Base-by-base conservation (phyloP, 2,329 filamentous ascomycete species). In the Cordyceps fumosorosea region DNA sequence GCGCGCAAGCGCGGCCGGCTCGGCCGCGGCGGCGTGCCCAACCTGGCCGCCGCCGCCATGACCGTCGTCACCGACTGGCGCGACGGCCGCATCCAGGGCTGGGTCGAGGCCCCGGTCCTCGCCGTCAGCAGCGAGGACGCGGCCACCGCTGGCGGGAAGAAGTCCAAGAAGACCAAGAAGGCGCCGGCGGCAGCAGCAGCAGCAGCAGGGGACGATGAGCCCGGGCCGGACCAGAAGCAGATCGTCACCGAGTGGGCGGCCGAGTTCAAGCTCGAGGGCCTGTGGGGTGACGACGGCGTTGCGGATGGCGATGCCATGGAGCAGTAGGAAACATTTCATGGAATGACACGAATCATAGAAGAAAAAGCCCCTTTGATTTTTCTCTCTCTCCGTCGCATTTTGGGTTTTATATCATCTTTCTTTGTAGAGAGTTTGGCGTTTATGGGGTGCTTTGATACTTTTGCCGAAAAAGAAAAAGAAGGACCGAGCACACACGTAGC, bases 21-120 rank as follows among this genome's bases (percentile, higher is more conserved):
- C 18, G 91, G 93, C 56, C 89, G 89, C 68, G 93, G 93, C 22
- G 95, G 95, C 65, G 83, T 98, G 18, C 95, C 95, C 50, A 99
- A 98, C 75, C 76, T 98, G 63, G 82, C 86, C 67, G 87, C 89
- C 60, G 93, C 95, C 8, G 95, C 93, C 65, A 93, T 95, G 83
- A 89, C 91, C 0, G 93, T 99, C 62, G 86, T 99, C 63, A 95
- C 87, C n/a, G 95, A 99, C 78, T 96, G 95, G 91, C 85, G 95
- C 68, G 93, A 98, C 73, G 93, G 93, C 29, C 86, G 95, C 58
- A 96, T 99, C 69, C 91, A 96, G 76, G 93, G 93, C 62, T 96
- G 93, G 93, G 84, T 88, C 54, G 89, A 92, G 68, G 84, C 91
- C 3, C 92, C 93, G 8, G 81, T 83, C 42, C 76, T 91, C 64